Base-by-base conservation (phyloP, 805 yeast species). In the Hanseniaspora nectarophila region DNA sequence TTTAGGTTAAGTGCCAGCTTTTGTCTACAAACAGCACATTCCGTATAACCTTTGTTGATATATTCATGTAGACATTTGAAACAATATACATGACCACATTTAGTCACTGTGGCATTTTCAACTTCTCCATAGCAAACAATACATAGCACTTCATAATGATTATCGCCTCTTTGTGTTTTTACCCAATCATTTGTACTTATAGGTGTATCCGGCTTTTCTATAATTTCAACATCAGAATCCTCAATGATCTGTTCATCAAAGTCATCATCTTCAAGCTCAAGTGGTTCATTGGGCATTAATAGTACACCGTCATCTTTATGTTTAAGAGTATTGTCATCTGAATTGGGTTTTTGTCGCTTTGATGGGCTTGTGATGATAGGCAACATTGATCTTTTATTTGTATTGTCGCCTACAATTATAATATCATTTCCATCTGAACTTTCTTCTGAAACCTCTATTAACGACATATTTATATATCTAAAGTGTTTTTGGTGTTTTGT, bases 61-160 rank as follows among this genome's bases (percentile, higher is more conserved):
- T 64, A 58, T 67, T 69, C 66, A 55, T 73, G 77, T 4, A 75
- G 65, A 59, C 82, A 78, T 26, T 71, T 72, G 5, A 72, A 67
- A 58, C 83, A 78, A 57, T 72, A 77, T 2, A 74, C 64, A 60
- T 78, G 83, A 0, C 83, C 83, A 63, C 83, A 78, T 0, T 75
- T 73, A 3, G 77, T 68, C 16, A 73, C 73, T 29, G 71, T 69
- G 1, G 80, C 73, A 6, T 65, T 58, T 15, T 67, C 71, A 2
- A 80, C 77, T 4, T 73, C 69, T 8, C 77, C 82, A 59, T 78
- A 72, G 51, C 83, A 78, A 20, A 78, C 73, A 0, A 80, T 78
- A 59, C 83, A 49, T 3, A 49, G 37, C 1, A 29, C 35, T 15
- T 48, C 52, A 77, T 31, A 18, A 5, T 48, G 45, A 77, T 31